These are phyloP conservation scores for Stagonosporopsis vannaccii DNA, from an alignment of 2,329 filamentous ascomycete genomes.

Conservation along the genomic window DNA sequence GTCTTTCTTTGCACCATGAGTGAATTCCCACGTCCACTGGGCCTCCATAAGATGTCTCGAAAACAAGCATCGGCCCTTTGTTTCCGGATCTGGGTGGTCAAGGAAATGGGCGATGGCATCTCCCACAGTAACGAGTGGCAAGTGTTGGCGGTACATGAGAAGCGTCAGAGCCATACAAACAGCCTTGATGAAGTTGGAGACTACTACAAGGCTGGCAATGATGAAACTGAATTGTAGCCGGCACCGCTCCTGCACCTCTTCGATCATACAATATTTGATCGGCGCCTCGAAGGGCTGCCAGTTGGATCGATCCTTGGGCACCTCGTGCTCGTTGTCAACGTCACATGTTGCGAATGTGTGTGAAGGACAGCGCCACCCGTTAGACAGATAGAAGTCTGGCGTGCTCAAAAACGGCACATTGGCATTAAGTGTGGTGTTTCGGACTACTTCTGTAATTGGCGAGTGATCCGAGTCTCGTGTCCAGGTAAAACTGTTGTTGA, in stretches of 20 bases:
- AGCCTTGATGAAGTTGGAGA: slow-evolving; percentile 1
- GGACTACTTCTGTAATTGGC: not conserved
- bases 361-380: slow-evolving; percentile 23
- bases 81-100: slow-evolving; percentile 7
- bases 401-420: slow-evolving; percentile 6
- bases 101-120: slow-evolving; percentile 9
- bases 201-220: slow-evolving; percentile 2
- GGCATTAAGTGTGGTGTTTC: not conserved
- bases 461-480: not conserved
- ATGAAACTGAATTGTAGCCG: not conserved
- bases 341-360: slow-evolving; percentile 8
- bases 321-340: slow-evolving; percentile 8
- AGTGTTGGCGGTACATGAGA: not conserved
- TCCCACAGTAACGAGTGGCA: slow-evolving; percentile 4
- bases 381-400: slow-evolving; percentile 15
- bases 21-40: slow-evolving; percentile 7
- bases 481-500: slow-evolving; percentile 3
- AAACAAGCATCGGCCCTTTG: slow-evolving; percentile 1
- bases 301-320: slow-evolving; percentile 11
- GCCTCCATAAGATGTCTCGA: slow-evolving; percentile 2
- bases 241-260: slow-evolving; percentile 23
- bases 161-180: slow-evolving; percentile 7
- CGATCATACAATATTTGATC: slow-evolving; percentile 29
- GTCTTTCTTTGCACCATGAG: not conserved
- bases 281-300: slow-evolving; percentile 18